Conservation (phyloP, 345 rosid genomes). For the Hibiscus trionum region DNA sequence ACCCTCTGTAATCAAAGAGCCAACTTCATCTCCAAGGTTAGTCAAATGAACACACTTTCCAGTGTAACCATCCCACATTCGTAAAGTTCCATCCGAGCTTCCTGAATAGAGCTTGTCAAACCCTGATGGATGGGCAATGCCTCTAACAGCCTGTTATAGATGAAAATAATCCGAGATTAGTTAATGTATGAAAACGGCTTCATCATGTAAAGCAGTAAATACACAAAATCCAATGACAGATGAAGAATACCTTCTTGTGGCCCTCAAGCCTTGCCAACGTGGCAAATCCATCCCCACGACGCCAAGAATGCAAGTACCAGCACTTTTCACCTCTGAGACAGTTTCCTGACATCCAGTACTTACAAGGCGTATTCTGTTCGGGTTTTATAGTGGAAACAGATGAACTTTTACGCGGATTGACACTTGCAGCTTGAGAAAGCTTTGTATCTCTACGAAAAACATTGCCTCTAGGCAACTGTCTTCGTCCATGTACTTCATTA, state of each 20-base stretch:
- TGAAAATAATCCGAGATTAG: neutral
- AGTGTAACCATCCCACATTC: neutral
- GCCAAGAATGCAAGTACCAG: neutral
- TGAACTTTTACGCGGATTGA: neutral
- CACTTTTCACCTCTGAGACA: neutral
- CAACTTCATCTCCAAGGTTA: neutral
- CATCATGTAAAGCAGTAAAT: neutral
- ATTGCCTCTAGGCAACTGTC: neutral
- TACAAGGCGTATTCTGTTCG: neutral
- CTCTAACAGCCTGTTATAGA: neutral
- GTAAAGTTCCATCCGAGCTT: neutral
- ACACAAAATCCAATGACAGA: neutral
- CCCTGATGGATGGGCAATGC: neutral
- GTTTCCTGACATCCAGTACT: neutral
- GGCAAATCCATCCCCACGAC: neutral
- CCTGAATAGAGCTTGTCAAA: constrained; percentile 1
- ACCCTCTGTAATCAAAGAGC: neutral
- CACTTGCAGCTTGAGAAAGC: neutral
- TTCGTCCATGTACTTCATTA: neutral
- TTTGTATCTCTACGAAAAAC: neutral
- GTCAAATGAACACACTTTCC: neutral
- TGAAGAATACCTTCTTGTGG: neutral
- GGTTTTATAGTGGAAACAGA: neutral
- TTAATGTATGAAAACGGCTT: neutral
- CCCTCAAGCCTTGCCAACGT: neutral